These are phyloP conservation scores for Vigna trinervia DNA, from an alignment of 306 rosid genomes.

Conservation along the genomic window DNA sequence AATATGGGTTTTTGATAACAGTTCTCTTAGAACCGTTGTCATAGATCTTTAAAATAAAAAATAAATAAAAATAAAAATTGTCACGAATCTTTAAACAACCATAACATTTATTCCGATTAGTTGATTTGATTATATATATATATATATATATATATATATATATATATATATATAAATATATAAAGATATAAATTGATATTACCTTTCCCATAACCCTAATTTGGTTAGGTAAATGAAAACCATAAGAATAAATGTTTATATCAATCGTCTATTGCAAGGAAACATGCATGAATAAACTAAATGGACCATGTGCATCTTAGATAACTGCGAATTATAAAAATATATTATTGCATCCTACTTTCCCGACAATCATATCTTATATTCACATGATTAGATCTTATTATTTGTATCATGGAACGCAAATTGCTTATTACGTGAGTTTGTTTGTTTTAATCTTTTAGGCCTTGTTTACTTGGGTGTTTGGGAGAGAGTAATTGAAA, in stretches of 20 bases:
- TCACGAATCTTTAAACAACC: too few relatives aligned
- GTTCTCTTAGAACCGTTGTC: too few relatives aligned
- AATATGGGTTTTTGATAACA: too few relatives aligned
- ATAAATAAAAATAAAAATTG: too few relatives aligned
- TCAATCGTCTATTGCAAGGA: slow-evolving; percentile 11
- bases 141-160: too few relatives aligned
- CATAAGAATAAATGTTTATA: not conserved
- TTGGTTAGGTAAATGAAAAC: not conserved
- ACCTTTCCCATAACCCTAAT: not conserved
- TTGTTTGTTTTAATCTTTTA: not conserved
- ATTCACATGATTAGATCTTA: slow-evolving; percentile 12
- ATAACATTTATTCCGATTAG: too few relatives aligned
- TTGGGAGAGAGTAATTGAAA: too few relatives aligned
- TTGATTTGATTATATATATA: too few relatives aligned
- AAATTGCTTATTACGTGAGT: not conserved
- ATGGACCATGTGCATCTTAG: slow-evolving; percentile 41
- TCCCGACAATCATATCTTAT: slow-evolving; percentile 21
- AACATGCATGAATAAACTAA: slow-evolving; percentile 10
- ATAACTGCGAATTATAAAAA: slow-evolving; percentile 4
- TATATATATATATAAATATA: too few relatives aligned
- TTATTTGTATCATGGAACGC: slow-evolving; percentile 14
- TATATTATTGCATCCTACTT: slow-evolving; percentile 19
- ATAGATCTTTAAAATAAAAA: too few relatives aligned
- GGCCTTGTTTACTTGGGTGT: too few relatives aligned
- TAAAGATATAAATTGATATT: not conserved